Conservation (phyloP, 2,329 filamentous ascomycete species). For the Ascochyta koolunga region DNA sequence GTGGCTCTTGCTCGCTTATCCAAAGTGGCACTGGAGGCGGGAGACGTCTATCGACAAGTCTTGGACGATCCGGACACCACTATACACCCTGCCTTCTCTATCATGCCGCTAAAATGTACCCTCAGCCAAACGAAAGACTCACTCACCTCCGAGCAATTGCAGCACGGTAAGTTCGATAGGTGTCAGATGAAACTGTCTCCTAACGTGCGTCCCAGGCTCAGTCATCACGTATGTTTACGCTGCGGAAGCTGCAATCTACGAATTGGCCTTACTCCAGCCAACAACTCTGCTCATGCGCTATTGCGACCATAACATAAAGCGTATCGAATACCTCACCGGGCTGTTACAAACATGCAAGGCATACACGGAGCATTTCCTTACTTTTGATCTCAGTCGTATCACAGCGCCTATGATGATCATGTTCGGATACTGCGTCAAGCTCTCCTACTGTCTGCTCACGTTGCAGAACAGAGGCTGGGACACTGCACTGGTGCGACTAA, state of each 20-base stretch:
- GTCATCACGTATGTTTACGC: slow-evolving; percentile 19
- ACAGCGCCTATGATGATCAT: slow-evolving; percentile 20
- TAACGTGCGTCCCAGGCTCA: slow-evolving; percentile 1
- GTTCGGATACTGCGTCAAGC: slow-evolving; percentile 21
- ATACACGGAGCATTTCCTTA: slow-evolving; percentile 18
- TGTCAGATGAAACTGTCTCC: background rate
- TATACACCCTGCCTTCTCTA: slow-evolving; percentile 18
- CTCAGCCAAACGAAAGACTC: slow-evolving; percentile 16
- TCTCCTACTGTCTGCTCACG: slow-evolving; percentile 18
- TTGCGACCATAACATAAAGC: slow-evolving; percentile 16
- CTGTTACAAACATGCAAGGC: slow-evolving; percentile 18
- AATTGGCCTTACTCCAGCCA: slow-evolving; percentile 18
- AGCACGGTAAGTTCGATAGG: slow-evolving; percentile 18
- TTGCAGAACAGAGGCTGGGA: slow-evolving; percentile 24
- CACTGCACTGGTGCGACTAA: slow-evolving; percentile 12
- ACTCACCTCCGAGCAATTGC: slow-evolving; percentile 11
- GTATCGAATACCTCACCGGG: slow-evolving; percentile 21
- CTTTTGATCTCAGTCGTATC: slow-evolving; percentile 9
- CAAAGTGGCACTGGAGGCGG: slow-evolving; percentile 28
- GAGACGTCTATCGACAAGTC: slow-evolving; percentile 31
- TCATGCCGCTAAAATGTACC: slow-evolving; percentile 19
- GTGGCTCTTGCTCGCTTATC: slow-evolving; percentile 49
- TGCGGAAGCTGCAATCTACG: slow-evolving; percentile 23
- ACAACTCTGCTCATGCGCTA: slow-evolving; percentile 6
- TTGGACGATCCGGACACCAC: slow-evolving; percentile 14